These are phyloP conservation scores for Aureobasidium zeae DNA, from an alignment of 2,329 filamentous ascomycete species.

Conservation along the genomic window DNA sequence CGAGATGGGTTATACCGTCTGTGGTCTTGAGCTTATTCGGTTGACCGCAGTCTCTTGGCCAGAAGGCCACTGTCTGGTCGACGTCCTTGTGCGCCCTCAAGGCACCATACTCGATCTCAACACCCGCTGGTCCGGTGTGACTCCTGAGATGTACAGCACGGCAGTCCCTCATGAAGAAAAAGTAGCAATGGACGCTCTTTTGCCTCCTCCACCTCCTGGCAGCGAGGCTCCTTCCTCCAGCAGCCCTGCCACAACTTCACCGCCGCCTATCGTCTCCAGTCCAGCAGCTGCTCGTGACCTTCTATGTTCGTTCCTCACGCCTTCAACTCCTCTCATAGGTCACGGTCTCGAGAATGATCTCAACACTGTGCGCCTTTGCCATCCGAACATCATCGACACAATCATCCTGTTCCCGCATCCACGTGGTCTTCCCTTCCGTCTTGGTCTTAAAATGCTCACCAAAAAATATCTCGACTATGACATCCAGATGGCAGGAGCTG, in stretches of 20 bases:
- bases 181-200: constrained; percentile 18
- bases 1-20: constrained; percentile 91
- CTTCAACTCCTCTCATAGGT: constrained; percentile 74
- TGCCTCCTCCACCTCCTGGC: constrained; percentile 7
- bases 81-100: constrained; percentile 73
- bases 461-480: constrained; percentile 58
- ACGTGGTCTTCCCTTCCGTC: constrained; percentile 64
- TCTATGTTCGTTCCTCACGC: constrained; percentile 65
- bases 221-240: constrained; percentile 5
- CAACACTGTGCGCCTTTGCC: constrained; percentile 73
- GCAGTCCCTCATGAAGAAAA: constrained; percentile 48
- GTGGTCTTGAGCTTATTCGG: constrained; percentile 81
- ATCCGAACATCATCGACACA: constrained; percentile 78
- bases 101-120: constrained; percentile 86
- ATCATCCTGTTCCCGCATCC: constrained; percentile 74
- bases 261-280: constrained; percentile 65
- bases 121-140: constrained; percentile 82
- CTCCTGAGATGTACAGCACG: constrained; percentile 62
- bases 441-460: constrained; percentile 67
- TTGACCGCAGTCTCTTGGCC: constrained; percentile 88
- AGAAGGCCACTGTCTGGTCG: constrained; percentile 61
- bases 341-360: constrained; percentile 95
- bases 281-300: constrained; percentile 66
- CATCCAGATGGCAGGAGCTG: constrained; percentile 62
- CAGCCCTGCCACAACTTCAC: constrained; percentile 12